phyloP scores from a whole-genome alignment of 164 flowering plant species.

The Annona squamosa region DNA sequence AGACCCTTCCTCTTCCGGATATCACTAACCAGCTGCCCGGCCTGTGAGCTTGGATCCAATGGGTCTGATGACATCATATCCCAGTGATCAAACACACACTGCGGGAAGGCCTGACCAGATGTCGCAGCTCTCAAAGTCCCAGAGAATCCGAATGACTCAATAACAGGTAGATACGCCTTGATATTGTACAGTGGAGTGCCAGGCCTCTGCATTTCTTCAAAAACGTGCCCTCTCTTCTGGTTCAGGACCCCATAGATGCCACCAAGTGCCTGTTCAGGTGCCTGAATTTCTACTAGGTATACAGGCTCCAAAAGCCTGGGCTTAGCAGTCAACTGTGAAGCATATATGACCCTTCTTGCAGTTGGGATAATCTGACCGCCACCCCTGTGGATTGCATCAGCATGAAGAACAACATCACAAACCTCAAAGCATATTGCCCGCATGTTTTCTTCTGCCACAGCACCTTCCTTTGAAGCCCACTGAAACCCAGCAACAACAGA shows the following conservation, averaged over 20 bases:
- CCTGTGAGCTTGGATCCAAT: conserved; percentile 34
- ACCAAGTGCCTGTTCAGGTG: conserved; percentile 29
- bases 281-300: conserved; percentile 16
- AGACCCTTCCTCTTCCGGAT: conserved; percentile 47
- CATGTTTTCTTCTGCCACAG: conserved; percentile 33
- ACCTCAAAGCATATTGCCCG: conserved; percentile 34
- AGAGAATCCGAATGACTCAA: conserved; percentile 48
- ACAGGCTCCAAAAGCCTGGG: conserved; percentile 29
- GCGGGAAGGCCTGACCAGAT: conserved; percentile 54
- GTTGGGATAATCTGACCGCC: conserved; percentile 27
- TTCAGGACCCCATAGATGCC: conserved; percentile 38
- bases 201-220: conserved; percentile 55
- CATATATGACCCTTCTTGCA: conserved; percentile 28
- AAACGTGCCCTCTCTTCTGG: conserved; percentile 26
- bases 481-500: conserved; percentile 29
- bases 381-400: conserved; percentile 35
- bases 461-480: conserved; percentile 35
- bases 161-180: conserved; percentile 46
- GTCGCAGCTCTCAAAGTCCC: conserved; percentile 39
- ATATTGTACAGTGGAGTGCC: conserved; percentile 50
- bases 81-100: conserved; percentile 55
- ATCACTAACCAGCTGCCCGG: conserved; percentile 26
- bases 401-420: conserved; percentile 33
- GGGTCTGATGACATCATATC: conserved; percentile 51
- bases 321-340: conserved; percentile 27